phyloP scores from a whole-genome alignment of 768 basidiomycete genomes.

The Tulasnella sp. region DNA sequence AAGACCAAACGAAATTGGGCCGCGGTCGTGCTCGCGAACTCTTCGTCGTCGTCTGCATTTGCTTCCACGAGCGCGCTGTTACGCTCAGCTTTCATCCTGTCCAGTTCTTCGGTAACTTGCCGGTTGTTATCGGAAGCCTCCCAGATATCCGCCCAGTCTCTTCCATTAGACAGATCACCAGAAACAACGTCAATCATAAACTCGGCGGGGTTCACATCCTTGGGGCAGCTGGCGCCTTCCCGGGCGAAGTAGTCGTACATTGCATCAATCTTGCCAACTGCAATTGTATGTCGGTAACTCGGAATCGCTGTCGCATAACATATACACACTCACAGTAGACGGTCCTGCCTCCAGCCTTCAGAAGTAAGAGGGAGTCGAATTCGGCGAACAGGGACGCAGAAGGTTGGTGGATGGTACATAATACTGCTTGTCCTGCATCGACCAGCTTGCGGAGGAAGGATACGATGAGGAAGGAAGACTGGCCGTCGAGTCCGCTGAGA shows the following conservation, averaged over 20 bases:
- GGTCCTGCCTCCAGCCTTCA: slow-evolving; percentile 66
- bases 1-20: slow-evolving; percentile 23
- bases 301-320: slow-evolving; percentile 50
- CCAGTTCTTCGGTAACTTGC: slow-evolving; percentile 34
- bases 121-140: slow-evolving; percentile 51
- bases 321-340: slow-evolving; percentile 71
- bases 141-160: slow-evolving; percentile 83
- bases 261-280: slow-evolving; percentile 29
- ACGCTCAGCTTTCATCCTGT: slow-evolving; percentile 29
- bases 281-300: slow-evolving; percentile 69
- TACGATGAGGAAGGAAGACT: slow-evolving; percentile 33
- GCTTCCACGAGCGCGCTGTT: slow-evolving; percentile 17
- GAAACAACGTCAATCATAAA: slow-evolving; percentile 45
- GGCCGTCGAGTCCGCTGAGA: slow-evolving; percentile 40
- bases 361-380: slow-evolving; percentile 68
- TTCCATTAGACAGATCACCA: not conserved
- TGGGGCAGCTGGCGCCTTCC: slow-evolving; percentile 32
- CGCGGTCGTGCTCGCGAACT: slow-evolving; percentile 14
- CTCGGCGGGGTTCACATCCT: slow-evolving; percentile 65
- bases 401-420: slow-evolving; percentile 93
- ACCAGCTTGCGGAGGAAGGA: slow-evolving; percentile 65
- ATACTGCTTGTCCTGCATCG: slow-evolving; percentile 72
- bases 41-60: slow-evolving; percentile 15
- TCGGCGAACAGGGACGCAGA: slow-evolving; percentile 76
- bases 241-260: too few species aligned